Percentiles rank a stretch among this genome's conserved stretches.
Conservation (phyloP, 768 basidiomycete genomes). For the Tylopilus sp. region DNA sequence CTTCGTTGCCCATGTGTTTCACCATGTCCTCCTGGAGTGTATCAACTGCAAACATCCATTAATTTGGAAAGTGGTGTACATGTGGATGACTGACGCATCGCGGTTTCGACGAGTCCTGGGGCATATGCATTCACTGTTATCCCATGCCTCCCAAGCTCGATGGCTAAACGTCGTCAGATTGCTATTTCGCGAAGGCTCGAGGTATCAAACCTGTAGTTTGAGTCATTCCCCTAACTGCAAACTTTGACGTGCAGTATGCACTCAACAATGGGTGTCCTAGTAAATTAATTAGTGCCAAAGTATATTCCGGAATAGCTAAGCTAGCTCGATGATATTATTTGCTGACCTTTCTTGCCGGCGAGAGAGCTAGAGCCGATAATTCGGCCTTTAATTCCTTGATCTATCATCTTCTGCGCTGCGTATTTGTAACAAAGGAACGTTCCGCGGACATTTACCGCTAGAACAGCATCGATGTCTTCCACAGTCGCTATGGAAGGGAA, state of each 20-base stretch:
- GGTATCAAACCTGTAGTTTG: conserved; percentile 27
- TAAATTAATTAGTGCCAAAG: too few relatives aligned
- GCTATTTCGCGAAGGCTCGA: not conserved
- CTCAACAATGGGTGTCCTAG: conserved; percentile 30
- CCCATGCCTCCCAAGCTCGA: conserved; percentile 29
- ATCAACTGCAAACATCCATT: conserved; percentile 13
- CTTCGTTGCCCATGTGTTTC: conserved; percentile 9
- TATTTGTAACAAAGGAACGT: conserved; percentile 41
- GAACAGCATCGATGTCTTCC: conserved; percentile 31
- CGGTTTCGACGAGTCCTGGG: conserved; percentile 28
- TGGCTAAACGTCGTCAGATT: conserved; percentile 21
- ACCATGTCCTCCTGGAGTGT: conserved; percentile 11
- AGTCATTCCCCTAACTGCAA: conserved; percentile 42
- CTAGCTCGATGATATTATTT: not conserved
- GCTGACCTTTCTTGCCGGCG: conserved; percentile 31
- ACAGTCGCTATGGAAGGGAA: conserved; percentile 24
- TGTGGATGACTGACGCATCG: conserved; percentile 24
- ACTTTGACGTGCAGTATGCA: conserved; percentile 39
- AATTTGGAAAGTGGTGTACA: not conserved
- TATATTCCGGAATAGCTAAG: too few relatives aligned
- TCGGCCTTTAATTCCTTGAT: conserved; percentile 40
- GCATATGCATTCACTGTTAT: conserved; percentile 37
- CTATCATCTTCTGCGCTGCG: conserved; percentile 43
- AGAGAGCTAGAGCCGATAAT: conserved; percentile 41
- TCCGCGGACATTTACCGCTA: conserved; percentile 40